Percentiles rank a stretch among this genome's conserved stretches.
These are phyloP conservation scores for Ogataea haglerorum DNA, from an alignment of 805 yeast species.

Conservation along the genomic window DNA sequence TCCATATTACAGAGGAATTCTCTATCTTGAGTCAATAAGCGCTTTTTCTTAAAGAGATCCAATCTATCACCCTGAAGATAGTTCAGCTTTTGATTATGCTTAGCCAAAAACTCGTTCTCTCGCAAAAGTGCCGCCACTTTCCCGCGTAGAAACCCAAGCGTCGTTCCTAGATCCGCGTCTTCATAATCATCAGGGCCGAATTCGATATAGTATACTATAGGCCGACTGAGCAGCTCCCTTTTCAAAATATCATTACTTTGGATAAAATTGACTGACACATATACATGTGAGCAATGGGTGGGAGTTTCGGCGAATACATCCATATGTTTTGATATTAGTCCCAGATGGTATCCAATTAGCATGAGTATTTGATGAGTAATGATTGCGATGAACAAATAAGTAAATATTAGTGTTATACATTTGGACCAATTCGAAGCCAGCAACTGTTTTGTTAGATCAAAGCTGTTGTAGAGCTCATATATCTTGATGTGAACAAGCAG, in stretches of 20 bases:
- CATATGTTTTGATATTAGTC: neutral
- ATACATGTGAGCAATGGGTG: constrained; percentile 74
- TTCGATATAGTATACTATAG: constrained; percentile 64
- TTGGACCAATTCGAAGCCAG: neutral
- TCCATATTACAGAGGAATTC: constrained; percentile 48
- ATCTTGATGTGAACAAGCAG: neutral
- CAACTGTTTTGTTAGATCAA: neutral
- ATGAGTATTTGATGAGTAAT: neutral
- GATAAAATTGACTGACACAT: constrained; percentile 46
- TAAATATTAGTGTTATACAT: neutral
- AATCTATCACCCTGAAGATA: constrained; percentile 30
- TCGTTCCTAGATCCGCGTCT: constrained; percentile 69
- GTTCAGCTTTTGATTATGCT: constrained; percentile 15
- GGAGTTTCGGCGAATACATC: constrained; percentile 71
- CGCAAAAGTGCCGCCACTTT: constrained; percentile 55
- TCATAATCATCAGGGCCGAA: constrained; percentile 80
- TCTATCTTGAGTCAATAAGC: constrained; percentile 37
- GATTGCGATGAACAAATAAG: neutral
- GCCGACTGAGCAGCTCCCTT: constrained; percentile 26
- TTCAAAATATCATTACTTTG: constrained; percentile 6
- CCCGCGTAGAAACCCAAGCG: constrained; percentile 56
- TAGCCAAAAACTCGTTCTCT: constrained; percentile 35
- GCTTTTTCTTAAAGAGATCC: constrained; percentile 32
- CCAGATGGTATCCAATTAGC: neutral
- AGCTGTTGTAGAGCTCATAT: neutral